Base-by-base conservation (phyloP, 768 basidiomycete genomes). In the Suillus decipiens region DNA sequence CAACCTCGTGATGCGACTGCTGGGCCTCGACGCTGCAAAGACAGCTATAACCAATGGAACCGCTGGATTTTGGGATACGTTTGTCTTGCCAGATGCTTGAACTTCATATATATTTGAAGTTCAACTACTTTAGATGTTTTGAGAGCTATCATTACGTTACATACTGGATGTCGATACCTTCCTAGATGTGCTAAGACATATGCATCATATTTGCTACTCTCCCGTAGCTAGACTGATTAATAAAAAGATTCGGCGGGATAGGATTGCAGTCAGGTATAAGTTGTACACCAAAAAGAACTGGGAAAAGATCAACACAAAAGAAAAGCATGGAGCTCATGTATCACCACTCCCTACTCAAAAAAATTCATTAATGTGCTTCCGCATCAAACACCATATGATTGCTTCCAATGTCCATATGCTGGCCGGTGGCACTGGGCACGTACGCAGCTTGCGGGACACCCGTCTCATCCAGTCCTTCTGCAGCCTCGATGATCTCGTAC, bases 401-500 rank as follows among this genome's bases (percentile, higher is more conserved):
- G 37, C 77, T 75, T 31, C 78, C 75, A 22, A 81, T 68, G 9
- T 80, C 75, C 66, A 87, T 80, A 67, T 89, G 88, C 56, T 83
- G 82, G n/a, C 87, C 86, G 2, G 77, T 77, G 12, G 82, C 78
- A 39, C 83, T 80, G 0, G 95, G 95, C 33, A 95, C 86, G 72
- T 93, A 97, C 2, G 92, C 84, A 33, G 84, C 79, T 28, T 90
- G 84, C 0, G 95, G 95, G 24, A 96, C 77, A 3, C 88, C 88
- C 0, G 80, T 78, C 79, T 97, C 95, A 72, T 97, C 95, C 55
- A 96, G 78, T 39, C 95, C 95, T 76, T 96, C 95, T 9, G 94
- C 94, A 39, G 93, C 91, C 78, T 99, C 96, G 68, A 99, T 96
- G 71, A 98, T 89, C 73, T 99, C 96, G 76, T 99, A 99, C 67